Conservation (phyloP, 2,329 filamentous ascomycete species). For the Coccinonectria pachysandricola region DNA sequence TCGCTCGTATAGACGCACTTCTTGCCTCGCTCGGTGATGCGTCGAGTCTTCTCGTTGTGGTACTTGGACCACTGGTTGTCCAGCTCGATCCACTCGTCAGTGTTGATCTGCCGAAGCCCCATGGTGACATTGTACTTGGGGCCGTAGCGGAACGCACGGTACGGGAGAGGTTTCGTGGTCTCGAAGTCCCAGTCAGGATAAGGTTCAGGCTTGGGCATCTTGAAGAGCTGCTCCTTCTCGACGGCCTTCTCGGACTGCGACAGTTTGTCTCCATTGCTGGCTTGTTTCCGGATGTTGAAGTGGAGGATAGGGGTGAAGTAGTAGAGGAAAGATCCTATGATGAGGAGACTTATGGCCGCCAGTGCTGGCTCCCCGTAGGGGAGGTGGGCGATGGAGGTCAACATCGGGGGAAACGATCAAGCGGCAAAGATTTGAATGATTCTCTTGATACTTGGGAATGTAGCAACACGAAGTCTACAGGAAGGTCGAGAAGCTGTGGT, state of each 20-base stretch:
- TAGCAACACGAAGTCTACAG: no score
- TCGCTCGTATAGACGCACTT: constrained; percentile 62
- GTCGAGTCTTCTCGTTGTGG: constrained; percentile 59
- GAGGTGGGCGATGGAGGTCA: no score
- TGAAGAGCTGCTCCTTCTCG: constrained; percentile 31
- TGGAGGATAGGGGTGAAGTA: no score
- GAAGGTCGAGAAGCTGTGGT: no score
- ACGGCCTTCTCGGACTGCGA: constrained; percentile 1
- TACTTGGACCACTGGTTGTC: constrained; percentile 69
- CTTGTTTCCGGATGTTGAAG: no score
- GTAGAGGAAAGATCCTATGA: no score
- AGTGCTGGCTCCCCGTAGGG: no score
- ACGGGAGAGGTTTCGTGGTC: constrained; percentile 62
- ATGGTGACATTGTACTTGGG: constrained; percentile 69
- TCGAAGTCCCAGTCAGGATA: constrained; percentile 61
- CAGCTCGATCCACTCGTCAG: constrained; percentile 74
- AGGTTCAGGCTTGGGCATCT: constrained; percentile 46
- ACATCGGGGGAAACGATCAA: no score
- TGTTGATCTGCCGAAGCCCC: constrained; percentile 60
- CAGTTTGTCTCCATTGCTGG: no score
- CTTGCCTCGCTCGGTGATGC: constrained; percentile 54
- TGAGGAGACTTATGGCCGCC: no score
- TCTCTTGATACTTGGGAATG: no score
- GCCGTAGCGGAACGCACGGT: constrained; percentile 68
- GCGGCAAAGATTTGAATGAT: no score